These are phyloP conservation scores for Chenopodium quinoa DNA, from an alignment of 148 eudicot species.

Conservation along the genomic window DNA sequence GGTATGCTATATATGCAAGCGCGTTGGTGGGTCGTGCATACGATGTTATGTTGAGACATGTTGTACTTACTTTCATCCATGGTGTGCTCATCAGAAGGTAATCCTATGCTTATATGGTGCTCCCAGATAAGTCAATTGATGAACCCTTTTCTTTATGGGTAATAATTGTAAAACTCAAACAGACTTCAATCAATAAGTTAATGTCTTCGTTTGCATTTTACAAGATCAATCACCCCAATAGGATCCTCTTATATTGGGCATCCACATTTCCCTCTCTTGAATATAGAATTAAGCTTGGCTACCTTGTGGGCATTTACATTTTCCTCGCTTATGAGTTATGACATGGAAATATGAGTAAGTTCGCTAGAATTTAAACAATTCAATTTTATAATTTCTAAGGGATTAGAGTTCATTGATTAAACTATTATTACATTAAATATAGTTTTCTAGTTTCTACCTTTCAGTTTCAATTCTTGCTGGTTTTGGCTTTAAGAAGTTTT, in stretches of 20 bases:
- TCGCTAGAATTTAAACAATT: no score
- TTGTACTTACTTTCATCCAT: constrained; percentile 45
- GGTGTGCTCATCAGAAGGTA: constrained; percentile 68
- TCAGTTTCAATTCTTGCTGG: neutral
- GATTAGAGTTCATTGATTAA: neutral
- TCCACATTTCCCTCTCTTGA: neutral
- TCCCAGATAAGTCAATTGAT: neutral
- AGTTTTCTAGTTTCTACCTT: neutral
- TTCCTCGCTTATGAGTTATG: neutral
- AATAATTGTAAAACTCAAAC: neutral
- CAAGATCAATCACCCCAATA: neutral
- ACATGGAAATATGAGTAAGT: neutral
- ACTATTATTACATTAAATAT: neutral
- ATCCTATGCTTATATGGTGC: constrained; percentile 1
- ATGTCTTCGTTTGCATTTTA: no score
- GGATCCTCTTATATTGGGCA: neutral
- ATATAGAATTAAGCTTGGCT: neutral
- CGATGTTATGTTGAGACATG: constrained; percentile 42
- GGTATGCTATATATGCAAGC: constrained; percentile 53
- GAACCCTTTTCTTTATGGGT: neutral
- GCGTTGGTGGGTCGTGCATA: constrained; percentile 55
- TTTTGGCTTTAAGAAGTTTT: neutral
- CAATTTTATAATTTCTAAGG: neutral
- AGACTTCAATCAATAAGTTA: neutral
- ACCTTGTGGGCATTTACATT: neutral